Conservation (phyloP, 768 basidiomycete species). For the Amanita phalloides region DNA sequence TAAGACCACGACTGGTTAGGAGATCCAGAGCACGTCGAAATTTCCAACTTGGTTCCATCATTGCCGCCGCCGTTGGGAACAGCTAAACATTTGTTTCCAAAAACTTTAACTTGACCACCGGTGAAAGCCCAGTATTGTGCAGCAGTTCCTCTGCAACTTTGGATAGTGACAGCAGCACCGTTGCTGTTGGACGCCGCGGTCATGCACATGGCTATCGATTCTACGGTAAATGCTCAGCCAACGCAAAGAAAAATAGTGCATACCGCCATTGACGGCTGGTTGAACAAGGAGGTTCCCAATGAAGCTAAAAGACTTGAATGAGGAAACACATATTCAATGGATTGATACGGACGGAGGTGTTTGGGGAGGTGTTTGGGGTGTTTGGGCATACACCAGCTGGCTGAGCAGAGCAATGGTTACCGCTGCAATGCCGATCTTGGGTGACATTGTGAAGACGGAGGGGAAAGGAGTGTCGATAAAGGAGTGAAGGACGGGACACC, state of each 20-base stretch:
- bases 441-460: neutral
- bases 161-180: constrained; percentile 36
- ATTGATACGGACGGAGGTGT: constrained; percentile 16
- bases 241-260: constrained; percentile 4
- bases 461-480: neutral
- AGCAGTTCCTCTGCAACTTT: constrained; percentile 31
- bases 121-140: constrained; percentile 40
- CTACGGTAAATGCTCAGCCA: neutral
- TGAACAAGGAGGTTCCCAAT: constrained; percentile 32
- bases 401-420: neutral
- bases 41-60: constrained; percentile 39
- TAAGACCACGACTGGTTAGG: constrained; percentile 37
- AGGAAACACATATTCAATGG: neutral
- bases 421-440: neutral
- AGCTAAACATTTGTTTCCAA: constrained; percentile 39
- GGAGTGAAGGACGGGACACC: neutral
- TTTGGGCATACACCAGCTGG: constrained; percentile 14
- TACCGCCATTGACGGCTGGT: constrained; percentile 31
- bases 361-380: constrained; percentile 15
- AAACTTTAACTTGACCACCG: constrained; percentile 29
- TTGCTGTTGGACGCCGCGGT: constrained; percentile 39
- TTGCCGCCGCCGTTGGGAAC: constrained; percentile 27
- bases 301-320: constrained; percentile 18
- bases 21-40: constrained; percentile 37
- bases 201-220: constrained; percentile 33